Conservation (phyloP, 768 basidiomycete species). For the Roridomyces roridus region DNA sequence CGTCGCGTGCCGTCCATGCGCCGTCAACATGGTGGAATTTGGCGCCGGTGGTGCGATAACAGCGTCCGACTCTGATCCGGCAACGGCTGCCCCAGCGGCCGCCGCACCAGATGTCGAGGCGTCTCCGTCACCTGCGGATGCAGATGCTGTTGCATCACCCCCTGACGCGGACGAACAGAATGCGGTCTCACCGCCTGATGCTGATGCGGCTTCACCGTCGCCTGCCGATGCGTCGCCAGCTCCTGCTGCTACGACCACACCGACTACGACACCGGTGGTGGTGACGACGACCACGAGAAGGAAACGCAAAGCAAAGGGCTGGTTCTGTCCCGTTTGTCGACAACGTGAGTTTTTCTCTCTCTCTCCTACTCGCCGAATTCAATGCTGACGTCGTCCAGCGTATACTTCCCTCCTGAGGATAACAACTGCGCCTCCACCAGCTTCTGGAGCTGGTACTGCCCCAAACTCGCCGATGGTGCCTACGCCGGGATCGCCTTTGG, state of each 20-base stretch:
- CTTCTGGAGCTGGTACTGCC: constrained; percentile 23
- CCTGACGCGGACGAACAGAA: not conserved
- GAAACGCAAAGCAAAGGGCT: constrained; percentile 94
- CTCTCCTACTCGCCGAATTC: not conserved
- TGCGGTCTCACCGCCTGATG: constrained; percentile 32
- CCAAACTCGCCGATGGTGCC: constrained; percentile 24
- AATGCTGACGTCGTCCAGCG: constrained; percentile 47
- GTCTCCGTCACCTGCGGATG: no score
- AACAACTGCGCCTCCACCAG: constrained; percentile 67
- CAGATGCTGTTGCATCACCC: no score
- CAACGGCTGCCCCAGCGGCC: constrained; percentile 30
- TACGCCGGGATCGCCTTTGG: not conserved
- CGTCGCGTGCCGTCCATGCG: constrained; percentile 95
- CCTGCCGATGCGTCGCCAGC: constrained; percentile 30
- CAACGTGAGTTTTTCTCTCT: constrained; percentile 71
- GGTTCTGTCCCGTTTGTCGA: constrained; percentile 96
- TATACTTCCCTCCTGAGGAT: constrained; percentile 89
- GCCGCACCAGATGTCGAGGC: no score
- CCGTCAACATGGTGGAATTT: constrained; percentile 97
- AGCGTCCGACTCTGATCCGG: constrained; percentile 10
- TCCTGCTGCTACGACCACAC: constrained; percentile 2
- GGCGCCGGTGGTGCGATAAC: constrained; percentile 88
- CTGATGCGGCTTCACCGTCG: constrained; percentile 29
- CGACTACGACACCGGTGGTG: constrained; percentile 16
- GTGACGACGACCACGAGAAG: constrained; percentile 58